These are phyloP conservation scores for Fusarium setosum DNA, from an alignment of 2,329 filamentous ascomycete genomes.

Conservation along the genomic window DNA sequence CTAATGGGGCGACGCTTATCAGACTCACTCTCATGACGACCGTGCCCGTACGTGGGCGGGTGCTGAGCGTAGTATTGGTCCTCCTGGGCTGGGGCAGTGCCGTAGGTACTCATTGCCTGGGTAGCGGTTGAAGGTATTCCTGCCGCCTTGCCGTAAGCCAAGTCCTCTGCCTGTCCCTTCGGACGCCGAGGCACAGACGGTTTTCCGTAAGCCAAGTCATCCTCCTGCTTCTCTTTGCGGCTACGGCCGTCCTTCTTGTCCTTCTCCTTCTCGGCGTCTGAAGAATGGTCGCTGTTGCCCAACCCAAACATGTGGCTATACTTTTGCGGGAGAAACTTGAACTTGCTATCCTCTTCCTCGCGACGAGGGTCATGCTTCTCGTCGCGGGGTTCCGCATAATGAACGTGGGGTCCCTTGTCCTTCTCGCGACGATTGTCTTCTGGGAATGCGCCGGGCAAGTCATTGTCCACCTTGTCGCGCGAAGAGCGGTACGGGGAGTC, in stretches of 20 bases:
- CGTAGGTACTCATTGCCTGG: slow-evolving; percentile 41
- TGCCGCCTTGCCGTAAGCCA: slow-evolving; percentile 40
- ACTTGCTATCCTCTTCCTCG: slow-evolving; percentile 49
- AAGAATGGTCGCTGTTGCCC: slow-evolving; percentile 33
- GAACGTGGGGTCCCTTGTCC: slow-evolving; percentile 38
- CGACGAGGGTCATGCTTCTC: slow-evolving; percentile 15
- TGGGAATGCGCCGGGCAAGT: slow-evolving; percentile 49
- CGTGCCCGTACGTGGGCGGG: slow-evolving; percentile 25
- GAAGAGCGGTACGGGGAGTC: slow-evolving; percentile 52
- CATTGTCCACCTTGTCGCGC: slow-evolving; percentile 47
- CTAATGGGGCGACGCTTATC: slow-evolving; percentile 16
- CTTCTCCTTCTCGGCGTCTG: slow-evolving; percentile 42
- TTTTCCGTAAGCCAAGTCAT: slow-evolving; percentile 64
- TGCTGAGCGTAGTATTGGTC: slow-evolving; percentile 27
- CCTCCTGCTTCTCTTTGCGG: slow-evolving; percentile 50
- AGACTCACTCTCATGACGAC: slow-evolving; percentile 22
- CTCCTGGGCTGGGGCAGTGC: slow-evolving; percentile 22
- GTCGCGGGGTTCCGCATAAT: slow-evolving; percentile 17
- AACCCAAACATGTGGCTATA: slow-evolving; percentile 54
- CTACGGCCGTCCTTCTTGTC: slow-evolving; percentile 53
- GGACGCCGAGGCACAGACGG: slow-evolving; percentile 41
- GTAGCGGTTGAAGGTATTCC: slow-evolving; percentile 37
- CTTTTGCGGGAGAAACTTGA: slow-evolving; percentile 61
- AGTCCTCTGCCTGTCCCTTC: slow-evolving; percentile 31
- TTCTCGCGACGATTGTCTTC: slow-evolving; percentile 45